These are phyloP conservation scores for Tulasnella sp. DNA, from an alignment of 768 basidiomycete species.

Conservation along the genomic window DNA sequence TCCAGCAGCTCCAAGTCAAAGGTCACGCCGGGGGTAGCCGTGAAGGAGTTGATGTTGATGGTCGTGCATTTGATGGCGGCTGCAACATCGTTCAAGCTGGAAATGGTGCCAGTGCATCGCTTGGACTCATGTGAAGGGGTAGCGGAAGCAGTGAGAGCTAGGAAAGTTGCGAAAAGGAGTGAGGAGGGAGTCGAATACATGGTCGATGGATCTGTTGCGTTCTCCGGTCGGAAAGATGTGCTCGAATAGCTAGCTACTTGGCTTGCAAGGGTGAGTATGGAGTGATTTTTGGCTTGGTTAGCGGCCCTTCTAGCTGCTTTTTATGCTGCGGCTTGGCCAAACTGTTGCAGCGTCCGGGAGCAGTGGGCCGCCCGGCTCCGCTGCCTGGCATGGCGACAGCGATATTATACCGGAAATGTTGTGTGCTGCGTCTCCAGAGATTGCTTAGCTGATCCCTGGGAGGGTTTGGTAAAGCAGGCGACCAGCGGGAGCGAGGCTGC, in stretches of 20 bases:
- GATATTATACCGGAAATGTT: constrained; percentile 11
- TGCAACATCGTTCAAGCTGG: constrained; percentile 50
- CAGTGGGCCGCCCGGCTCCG: background rate
- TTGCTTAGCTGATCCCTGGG: background rate
- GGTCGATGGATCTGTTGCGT: background rate
- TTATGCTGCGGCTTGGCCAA: background rate
- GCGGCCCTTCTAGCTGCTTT: background rate
- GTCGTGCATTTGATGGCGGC: constrained; percentile 55
- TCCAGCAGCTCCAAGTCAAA: constrained; percentile 47
- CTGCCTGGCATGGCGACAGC: constrained; percentile 1
- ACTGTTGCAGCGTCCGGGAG: background rate
- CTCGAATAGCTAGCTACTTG: background rate
- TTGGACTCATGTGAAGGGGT: background rate
- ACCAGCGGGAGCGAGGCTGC: background rate
- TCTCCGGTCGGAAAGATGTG: constrained; percentile 6
- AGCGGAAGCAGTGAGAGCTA: constrained; percentile 26
- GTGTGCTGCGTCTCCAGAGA: constrained; percentile 1
- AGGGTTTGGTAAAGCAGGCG: background rate
- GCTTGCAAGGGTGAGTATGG: background rate
- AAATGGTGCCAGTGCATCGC: constrained; percentile 50
- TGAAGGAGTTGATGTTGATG: constrained; percentile 46
- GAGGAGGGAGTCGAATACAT: constrained; percentile 24
- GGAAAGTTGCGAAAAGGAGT: constrained; percentile 20
- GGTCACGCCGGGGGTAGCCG: constrained; percentile 47
- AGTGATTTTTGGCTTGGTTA: background rate